Evolutionary conservation across 306 rosid genomes (phyloP), one percentile per base, ranked within the genome.

Genomic region (Hippophae tibetana): DNA sequence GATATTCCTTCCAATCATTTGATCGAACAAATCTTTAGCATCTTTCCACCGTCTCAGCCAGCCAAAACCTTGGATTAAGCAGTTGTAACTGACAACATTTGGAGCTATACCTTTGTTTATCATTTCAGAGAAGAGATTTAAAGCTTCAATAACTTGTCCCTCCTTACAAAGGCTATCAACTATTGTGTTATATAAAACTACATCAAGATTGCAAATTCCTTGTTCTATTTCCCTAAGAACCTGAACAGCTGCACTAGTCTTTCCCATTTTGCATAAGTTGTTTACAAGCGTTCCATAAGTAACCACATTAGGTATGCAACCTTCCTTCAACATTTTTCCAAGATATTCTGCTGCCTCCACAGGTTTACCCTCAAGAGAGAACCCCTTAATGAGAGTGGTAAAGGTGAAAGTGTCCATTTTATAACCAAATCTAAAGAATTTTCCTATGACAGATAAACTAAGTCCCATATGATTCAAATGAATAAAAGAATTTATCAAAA

Each of bases 51-150:
- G 53, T 2, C 61, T 25, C 14, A 42, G 13, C 12, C 18, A 45
- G 54, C 61, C 46, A 12, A 23, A 13, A 10, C 64, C 64, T 12
- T 47, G 52, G 7, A 49, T 49, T 49, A 49, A 62, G 40, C 47
- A 49, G 49, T 38, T 62, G 10, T 40, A 62, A 7, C 25, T 51
- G 7, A 42, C 12, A 18, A 63, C 38, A 64, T 53, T 27, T 0
- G 61, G 61, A 27, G 42, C 47, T 9, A 56, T 12, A 40, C 42
- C 42, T 47, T 18, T 68, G 3, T 27, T n/a, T 0, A 10, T 52
- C 66, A 80, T 76, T 63, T 77, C 73, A 1, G 9, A 40, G n/a
- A 73, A 73, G 52, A 73, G 66, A 9, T 7, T 48, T 13, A 46
- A 7, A 45, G 72, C 79, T 69, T 79, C 44, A 5, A 6, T 3